Evolutionary conservation across 148 eudicot genomes (phyloP), one percentile per base, ranked within the genome.

Genomic region (Rheum nobile): DNA sequence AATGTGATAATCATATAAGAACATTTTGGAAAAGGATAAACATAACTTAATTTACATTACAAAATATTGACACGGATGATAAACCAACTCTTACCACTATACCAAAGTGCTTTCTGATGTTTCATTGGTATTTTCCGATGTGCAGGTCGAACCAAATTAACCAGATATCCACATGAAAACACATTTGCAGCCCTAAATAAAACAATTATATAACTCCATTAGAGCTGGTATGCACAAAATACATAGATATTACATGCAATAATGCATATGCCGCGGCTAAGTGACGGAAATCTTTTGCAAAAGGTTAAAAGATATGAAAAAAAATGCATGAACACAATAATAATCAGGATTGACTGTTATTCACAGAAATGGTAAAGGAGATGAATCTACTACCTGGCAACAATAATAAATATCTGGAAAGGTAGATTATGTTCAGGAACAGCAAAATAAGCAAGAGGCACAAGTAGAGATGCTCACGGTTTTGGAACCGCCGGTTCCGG

Each of bases 71-170:
- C 9, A 65, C 39, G 54, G 55, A 32, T 37, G 28, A 76, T 71
- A 31, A 76, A 74, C 24, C 50, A 70, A 52, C 55, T 35, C 85
- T 79, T 83, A 96, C 99, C 99, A 79, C 89, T 96, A 80, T 88
- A 96, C 92, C 96, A 96, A 80, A 96, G 96, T 75, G 99, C 99
- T 88, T 96, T 92, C 84, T 92, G 99, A 86, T 96, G 97, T 39
- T 84, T 85, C 82, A 83, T 50, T 72, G 99, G 96, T 88, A 96
- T 90, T 86, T 90, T 82, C n/a, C 91, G 84, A 71, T 90, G 83
- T 14, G 85, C 85, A 80, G 99, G 99, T 74, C 99, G 84, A 79
- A 80, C 85, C 88, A 88, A 75, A 84, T 96, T 96, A 77, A 96
- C 91, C 80, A 96, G 78, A 81, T 92, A 90, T 31, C 88, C 99